Evolutionary conservation across 106 monocot species (phyloP), one percentile per base, ranked within the genome.

Genomic region (Xerophyta viscosa): DNA sequence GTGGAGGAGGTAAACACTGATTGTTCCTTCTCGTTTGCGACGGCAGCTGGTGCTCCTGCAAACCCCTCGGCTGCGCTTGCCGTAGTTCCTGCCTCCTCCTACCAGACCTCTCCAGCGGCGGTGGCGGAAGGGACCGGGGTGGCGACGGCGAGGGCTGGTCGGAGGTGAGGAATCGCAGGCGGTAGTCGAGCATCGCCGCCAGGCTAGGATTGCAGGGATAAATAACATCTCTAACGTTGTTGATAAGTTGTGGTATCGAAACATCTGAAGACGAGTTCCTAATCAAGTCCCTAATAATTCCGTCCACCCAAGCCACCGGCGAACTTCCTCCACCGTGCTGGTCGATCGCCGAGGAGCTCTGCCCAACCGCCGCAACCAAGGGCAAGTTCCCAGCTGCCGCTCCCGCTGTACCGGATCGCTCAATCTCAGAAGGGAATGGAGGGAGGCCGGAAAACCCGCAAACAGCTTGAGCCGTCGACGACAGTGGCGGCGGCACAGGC

Each of bases 161-260:
- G 41, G 61, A 44, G 8, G 62, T 46, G 45, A 94, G 84, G 13
- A 69, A 69, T 18, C 81, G 87, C 20, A 94, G 81, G 36, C 87
- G 80, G 66, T 48, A 67, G 75, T 96, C 96, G 45, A 96, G 67
- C 14, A 74, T 39, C 31, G 82, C 42, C 5, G 89, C 96, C 24
- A 96, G 75, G 65, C 46, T 53, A 0, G 96, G 96, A 68, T 96
- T 89, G 68, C 89, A 96, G 3, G 96, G 96, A 13, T 70, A 73
- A 54, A 96, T 79, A 68, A 96, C 71, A 56, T 96, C 89, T 0
- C 89, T 71, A 20, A 89, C 88, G 52, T 78, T 89, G 46, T 82
- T 61, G 51, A 89, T 89, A 45, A 96, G 76, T 54, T 96, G 96
- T 1, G 73, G 70, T 20, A 88, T 58, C 9, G 88, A 84, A 1